Evolutionary conservation across 176 grass and related monocot species (phyloP).

Genomic region (Phragmites australis): DNA sequence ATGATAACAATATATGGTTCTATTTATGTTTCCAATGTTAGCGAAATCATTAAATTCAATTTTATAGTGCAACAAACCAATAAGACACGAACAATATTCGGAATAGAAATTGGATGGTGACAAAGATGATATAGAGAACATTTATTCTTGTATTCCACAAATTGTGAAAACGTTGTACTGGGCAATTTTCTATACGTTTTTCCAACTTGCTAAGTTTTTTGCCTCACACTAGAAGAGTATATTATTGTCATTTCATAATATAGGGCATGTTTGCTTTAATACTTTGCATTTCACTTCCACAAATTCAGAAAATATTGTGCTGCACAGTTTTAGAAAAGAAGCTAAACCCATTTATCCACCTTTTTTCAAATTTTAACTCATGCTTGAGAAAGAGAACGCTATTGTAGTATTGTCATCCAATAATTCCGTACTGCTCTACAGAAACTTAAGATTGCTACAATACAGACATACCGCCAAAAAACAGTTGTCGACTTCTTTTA

Average conservation of each 20-base stretch:
- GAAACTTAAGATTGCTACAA: constrained; percentile 13
- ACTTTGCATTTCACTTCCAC: not conserved
- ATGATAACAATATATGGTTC: not conserved
- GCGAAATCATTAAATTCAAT: not conserved
- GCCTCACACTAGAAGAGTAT: not conserved
- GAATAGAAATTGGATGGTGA: constrained; percentile 19
- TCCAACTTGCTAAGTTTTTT: not conserved
- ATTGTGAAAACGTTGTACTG: not conserved
- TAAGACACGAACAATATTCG: not conserved
- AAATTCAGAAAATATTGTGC: constrained; percentile 38
- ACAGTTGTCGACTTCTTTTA: constrained; percentile 82
- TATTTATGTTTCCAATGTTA: constrained; percentile 8
- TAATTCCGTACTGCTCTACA: constrained; percentile 11
- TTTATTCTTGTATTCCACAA: constrained; percentile 19
- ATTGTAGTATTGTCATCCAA: not conserved
- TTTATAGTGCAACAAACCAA: constrained; percentile 28
- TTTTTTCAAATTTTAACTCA: constrained; percentile 21
- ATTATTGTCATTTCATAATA: constrained; percentile 16
- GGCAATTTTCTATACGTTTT: not conserved
- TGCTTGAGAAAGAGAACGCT: constrained; percentile 23
- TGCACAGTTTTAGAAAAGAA: constrained; percentile 27
- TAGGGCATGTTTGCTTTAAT: constrained; percentile 15
- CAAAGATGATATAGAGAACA: not conserved
- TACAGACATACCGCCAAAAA: constrained; percentile 64
- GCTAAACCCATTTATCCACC: not conserved